These are phyloP conservation scores for Ascochyta fabae DNA, from an alignment of 2,329 filamentous ascomycete species.

Conservation along the genomic window DNA sequence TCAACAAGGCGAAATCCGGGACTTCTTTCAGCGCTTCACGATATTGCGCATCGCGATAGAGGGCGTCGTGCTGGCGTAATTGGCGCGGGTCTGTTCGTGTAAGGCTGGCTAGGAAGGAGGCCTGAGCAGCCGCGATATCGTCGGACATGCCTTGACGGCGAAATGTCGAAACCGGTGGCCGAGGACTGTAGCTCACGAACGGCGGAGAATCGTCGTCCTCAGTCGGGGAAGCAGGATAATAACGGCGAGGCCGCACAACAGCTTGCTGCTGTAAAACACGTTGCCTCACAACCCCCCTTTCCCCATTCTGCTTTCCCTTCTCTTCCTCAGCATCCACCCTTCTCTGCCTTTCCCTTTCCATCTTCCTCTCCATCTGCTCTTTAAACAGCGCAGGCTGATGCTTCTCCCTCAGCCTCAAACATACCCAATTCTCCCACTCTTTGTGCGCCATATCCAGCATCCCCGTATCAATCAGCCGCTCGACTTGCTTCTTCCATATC, in stretches of 20 bases:
- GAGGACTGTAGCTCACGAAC: not conserved
- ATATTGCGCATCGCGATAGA: slow-evolving; percentile 1
- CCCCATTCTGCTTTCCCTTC: not conserved
- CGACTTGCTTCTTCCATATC: not conserved
- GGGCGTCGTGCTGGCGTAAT: not conserved
- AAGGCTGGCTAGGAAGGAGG: not conserved
- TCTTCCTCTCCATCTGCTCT: not conserved
- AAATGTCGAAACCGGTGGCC: not conserved
- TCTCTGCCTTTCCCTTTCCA: no score
- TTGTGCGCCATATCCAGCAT: slow-evolving; percentile 4
- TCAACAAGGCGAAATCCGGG: not conserved
- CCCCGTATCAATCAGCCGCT: not conserved
- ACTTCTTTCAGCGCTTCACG: not conserved
- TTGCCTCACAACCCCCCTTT: not conserved
- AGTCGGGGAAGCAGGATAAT: not conserved
- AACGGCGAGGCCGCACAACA: not conserved
- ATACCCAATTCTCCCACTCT: slow-evolving; percentile 3
- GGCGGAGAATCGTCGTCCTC: not conserved
- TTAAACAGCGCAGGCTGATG: not conserved
- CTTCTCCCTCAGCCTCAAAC: not conserved
- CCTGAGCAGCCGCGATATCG: slow-evolving; percentile 1
- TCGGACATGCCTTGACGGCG: not conserved
- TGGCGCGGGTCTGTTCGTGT: not conserved
- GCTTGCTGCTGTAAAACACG: not conserved
- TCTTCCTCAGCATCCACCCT: not conserved